These are phyloP conservation scores for Proliferodiscus dingleyae DNA, from an alignment of 2,329 filamentous ascomycete species.

Conservation along the genomic window DNA sequence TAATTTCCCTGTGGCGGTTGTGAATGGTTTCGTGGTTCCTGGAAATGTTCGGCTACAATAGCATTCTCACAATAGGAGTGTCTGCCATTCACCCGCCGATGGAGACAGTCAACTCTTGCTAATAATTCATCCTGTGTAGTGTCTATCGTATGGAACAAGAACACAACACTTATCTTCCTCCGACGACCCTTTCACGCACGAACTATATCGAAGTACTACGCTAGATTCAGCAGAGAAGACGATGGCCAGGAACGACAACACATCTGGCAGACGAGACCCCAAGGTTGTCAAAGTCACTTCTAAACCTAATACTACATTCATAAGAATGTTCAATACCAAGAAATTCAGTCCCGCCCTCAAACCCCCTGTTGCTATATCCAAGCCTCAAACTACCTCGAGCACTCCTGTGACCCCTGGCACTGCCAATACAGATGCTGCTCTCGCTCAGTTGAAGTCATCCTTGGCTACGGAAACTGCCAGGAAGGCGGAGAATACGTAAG, in stretches of 20 bases:
- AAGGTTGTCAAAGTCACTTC: neutral
- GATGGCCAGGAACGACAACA: conserved; percentile 36
- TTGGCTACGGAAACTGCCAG: conserved; percentile 40
- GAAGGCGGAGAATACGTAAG: conserved; percentile 43
- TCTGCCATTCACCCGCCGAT: conserved; percentile 7
- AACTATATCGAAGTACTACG: conserved; percentile 50
- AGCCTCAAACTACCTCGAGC: conserved; percentile 25
- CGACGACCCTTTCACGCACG: conserved; percentile 45
- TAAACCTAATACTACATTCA: neutral
- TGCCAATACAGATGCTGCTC: conserved; percentile 42
- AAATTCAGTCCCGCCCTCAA: conserved; percentile 5
- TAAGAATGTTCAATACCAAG: neutral
- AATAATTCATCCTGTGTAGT: conserved; percentile 36
- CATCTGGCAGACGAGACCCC: conserved; percentile 13
- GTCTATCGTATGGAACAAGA: conserved; percentile 48
- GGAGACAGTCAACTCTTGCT: conserved; percentile 7
- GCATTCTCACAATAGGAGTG: conserved; percentile 3
- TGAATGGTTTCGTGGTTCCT: neutral
- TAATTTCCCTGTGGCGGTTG: conserved; percentile 2
- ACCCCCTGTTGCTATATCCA: conserved; percentile 1
- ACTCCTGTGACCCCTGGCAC: too few relatives aligned
- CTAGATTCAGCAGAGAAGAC: conserved; percentile 49
- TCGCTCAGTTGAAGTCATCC: conserved; percentile 45
- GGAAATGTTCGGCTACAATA: neutral
- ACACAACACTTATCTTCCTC: conserved; percentile 44